Base-by-base conservation (phyloP, 805 yeast species). In the Kluyveromyces lactis region DNA sequence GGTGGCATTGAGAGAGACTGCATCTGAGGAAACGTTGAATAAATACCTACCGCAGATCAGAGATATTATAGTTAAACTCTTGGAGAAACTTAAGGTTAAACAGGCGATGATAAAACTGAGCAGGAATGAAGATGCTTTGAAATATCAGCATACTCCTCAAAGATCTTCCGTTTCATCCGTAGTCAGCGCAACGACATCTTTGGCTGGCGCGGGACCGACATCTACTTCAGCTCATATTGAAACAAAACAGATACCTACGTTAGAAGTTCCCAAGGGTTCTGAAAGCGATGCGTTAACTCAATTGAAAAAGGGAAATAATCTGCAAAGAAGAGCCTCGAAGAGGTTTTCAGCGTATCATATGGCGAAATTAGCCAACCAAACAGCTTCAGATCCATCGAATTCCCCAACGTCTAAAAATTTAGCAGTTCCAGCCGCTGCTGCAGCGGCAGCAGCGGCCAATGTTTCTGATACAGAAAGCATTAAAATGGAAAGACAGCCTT, bases 311-410 rank as follows among this genome's bases (percentile, higher is more conserved):
- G 86, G 89, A 3, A 85, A 84, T 35, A 81, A 85, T 2, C 66
- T 92, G 24, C 94, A 82, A 65, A 73, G 99, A 49, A 73, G 96
- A 45, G 99, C 97, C 0, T 89, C 97, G 0, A 81, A 90, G 50
- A 68, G 98, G 40, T 90, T 82, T 55, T 86, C 96, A 4, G 96
- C 97, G 0, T 90, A 89, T 45, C 97, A 90, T 53, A 80, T 81
- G 61, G 86, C 94, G 1, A 84, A 82, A 51, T 68, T 84, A 9
- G 67, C 85, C 0, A 76, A 72, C 44, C 64, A 63, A 43, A 55
- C 72, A 9, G 46, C 55, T 6, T 42, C 53, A 11, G 60, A 53
- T 11, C 53, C 58, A 8, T 5, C 30, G n/a, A 34, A 26, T 18
- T 26, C 37, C 4, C 37, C 37, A 8, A 15, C 29, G 2, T 26